Evolutionary conservation across 495 filamentous ascomycete genomes (phyloP), one percentile per base, ranked within the genome.

Genomic region (Penicillium riverlandense): DNA sequence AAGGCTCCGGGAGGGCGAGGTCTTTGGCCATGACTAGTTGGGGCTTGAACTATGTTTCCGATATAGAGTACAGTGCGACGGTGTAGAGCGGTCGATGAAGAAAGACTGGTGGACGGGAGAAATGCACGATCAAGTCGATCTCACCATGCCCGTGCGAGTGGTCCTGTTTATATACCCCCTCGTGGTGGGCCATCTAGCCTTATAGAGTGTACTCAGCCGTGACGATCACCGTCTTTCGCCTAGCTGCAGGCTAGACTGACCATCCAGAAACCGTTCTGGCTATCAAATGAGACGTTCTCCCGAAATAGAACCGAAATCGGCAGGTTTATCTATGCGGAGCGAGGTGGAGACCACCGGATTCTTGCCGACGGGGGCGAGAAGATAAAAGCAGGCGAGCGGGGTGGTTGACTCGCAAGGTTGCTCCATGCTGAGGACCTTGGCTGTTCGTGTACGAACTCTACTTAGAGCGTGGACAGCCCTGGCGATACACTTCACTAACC

Each of bases 1-100:
- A 81, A 34, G 77, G 78, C 32, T 72, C 60, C 13, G 79, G 78
- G 43, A 80, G 77, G 46, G 55, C 36, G 29, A 59, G 28, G 28
- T 43, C 35, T 16, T 41, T 42, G 35, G 45, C 12, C 30, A 45
- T 48, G 14, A 34, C 45, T 34, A 12, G 32, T 8, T 34, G 4
- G 32, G 7, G 32, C 32, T 34, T 34, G 32, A 6, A 22, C 2
- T 22, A 22, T 6, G 32, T 11, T 12, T 34, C 10, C 6, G n/a
- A 34, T 12, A 6, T 10, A 11, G 2, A 34, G 7, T 11, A 34
- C 4, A 9, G 3, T 10, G 32, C 0, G 32, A 11, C 6, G 7
- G 6, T 34, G 32, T 6, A 34, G 1, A 10, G n/a, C 7, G 32
- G 9, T 10, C 22, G 2, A 22, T 3, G 22, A 22, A 22, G 22